Evolutionary conservation across 2,329 filamentous ascomycete genomes (phyloP).

Genomic region (Hypoxylon sp.): DNA sequence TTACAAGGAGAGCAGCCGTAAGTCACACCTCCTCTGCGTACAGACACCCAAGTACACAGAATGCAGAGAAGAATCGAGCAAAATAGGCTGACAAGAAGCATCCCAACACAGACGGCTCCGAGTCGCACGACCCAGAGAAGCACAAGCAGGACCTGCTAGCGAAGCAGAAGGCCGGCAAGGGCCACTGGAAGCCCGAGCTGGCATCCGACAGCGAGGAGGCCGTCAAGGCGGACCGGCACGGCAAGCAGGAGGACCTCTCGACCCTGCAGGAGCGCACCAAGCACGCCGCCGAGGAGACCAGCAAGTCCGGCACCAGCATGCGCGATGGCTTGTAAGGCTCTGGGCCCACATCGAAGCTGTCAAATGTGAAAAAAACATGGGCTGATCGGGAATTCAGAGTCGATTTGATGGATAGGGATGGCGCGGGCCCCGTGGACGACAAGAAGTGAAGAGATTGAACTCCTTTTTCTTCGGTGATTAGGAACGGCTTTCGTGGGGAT

Average conservation of each 20-base stretch:
- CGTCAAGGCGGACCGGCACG: constrained; percentile 73
- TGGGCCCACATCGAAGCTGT: neutral
- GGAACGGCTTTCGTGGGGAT: constrained; percentile 10
- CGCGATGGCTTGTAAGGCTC: constrained; percentile 56
- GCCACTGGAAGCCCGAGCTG: constrained; percentile 81
- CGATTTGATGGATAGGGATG: constrained; percentile 36
- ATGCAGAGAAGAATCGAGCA: constrained; percentile 52
- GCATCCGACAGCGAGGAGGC: constrained; percentile 84
- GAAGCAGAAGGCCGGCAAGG: constrained; percentile 78
- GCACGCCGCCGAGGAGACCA: constrained; percentile 61
- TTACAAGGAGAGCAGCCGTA: constrained; percentile 49
- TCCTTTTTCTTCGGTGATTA: constrained; percentile 21
- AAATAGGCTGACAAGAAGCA: constrained; percentile 11
- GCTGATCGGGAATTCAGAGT: constrained; percentile 28
- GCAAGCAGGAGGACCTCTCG: constrained; percentile 59
- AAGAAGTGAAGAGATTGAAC: constrained; percentile 2
- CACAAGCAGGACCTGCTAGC: constrained; percentile 71
- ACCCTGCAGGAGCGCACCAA: constrained; percentile 71
- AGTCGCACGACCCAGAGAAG: constrained; percentile 58
- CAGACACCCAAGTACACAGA: too few species aligned
- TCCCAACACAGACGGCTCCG: constrained; percentile 16
- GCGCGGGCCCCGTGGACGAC: neutral
- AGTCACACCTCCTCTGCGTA: constrained; percentile 8
- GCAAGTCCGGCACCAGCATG: constrained; percentile 63
- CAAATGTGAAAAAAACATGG: neutral